Evolutionary conservation across 805 yeast genomes (phyloP), one percentile per base, ranked within the genome.

Genomic region (Wickerhamomyces hampshirensis): DNA sequence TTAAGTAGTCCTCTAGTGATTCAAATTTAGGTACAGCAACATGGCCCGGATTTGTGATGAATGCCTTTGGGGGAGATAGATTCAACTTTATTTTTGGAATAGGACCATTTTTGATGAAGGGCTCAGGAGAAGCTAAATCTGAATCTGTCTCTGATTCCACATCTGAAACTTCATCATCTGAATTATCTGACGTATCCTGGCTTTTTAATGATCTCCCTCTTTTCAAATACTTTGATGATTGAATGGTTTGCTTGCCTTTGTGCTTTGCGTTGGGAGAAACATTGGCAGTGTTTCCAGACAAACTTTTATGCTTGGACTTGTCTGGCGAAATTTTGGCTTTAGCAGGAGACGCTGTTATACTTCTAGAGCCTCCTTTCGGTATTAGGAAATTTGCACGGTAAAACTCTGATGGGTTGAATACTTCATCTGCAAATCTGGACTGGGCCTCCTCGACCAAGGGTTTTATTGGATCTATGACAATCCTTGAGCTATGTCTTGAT

Each of bases 1-100:
- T 44, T 23, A 84, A 59, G 43, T 69, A 74, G 1, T 56, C 63
- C 6, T 59, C 62, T 28, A 83, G 44, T 15, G 58, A 56, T 5
- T 54, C 44, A 6, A 56, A 74, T 34, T 65, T 51, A 1, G 84
- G 80, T 6, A 56, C 50, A 0, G 72, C 57, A 5, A 69, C 64
- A 57, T 79, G 84, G 18, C 64, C 59, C 6, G 89, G 88, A 47
- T 81, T 80, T 0, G 83, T 69, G 5, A 80, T 63, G 4, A 68
- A 56, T 30, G 71, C 78, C 17, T 63, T 59, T 7, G 75, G 75
- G 18, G 62, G 56, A 11, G 55, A 38, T 4, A 68, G 51, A 4
- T 50, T 59, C 7, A 73, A 34, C 10, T 35, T 44, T 16, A 44
- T 35, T 23, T 39, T 48, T 17, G 58, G 55, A 7, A 45, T 34